Conservation (phyloP, 257 asterid species). For the Solanum virginianum region DNA sequence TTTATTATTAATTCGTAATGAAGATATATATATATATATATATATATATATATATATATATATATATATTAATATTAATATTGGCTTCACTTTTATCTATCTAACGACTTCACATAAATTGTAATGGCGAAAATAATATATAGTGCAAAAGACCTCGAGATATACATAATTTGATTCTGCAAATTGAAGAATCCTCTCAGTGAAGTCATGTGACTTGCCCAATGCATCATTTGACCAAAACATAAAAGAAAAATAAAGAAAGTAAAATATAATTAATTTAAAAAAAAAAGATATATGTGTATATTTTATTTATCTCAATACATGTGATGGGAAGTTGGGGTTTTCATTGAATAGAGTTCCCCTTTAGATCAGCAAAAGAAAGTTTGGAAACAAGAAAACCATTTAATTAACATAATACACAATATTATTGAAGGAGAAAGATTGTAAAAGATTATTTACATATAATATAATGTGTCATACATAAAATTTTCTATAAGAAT, state of each 20-base stretch:
- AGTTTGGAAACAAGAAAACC: not conserved
- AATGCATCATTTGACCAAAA: not conserved
- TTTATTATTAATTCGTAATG: not conserved
- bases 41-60: not conserved
- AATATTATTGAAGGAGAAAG: not conserved
- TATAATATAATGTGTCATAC: not conserved
- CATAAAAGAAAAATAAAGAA: not conserved
- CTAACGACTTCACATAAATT: too few relatives aligned
- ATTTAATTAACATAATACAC: not conserved
- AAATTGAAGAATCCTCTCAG: not conserved
- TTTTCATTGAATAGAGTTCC: not conserved
- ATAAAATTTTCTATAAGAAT: not conserved
- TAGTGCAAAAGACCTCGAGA: too few relatives aligned
- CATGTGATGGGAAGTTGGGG: too few relatives aligned
- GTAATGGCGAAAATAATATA: too few relatives aligned
- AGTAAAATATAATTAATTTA: not conserved
- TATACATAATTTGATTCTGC: not conserved
- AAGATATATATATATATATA: not conserved
- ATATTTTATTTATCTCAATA: too few relatives aligned
- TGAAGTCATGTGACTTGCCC: not conserved
- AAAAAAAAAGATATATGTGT: not conserved
- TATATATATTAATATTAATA: too few relatives aligned
- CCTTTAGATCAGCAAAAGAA: not conserved
- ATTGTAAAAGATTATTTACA: not conserved
- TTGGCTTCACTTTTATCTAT: not conserved